Evolutionary conservation across 768 basidiomycete genomes (phyloP).

Genomic region (Pisolithus tinctorius): DNA sequence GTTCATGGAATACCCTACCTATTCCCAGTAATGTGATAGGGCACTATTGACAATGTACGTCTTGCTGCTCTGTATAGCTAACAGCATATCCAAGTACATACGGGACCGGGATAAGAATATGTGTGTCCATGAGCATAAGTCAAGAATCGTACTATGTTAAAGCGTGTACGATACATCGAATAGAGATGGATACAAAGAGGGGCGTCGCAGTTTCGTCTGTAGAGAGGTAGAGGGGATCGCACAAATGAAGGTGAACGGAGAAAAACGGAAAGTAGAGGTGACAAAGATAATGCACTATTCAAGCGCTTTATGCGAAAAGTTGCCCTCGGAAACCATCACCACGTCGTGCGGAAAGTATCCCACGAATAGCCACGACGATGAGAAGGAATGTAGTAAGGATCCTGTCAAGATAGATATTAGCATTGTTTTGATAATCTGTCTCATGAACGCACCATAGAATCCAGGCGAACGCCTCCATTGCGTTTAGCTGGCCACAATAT

Average conservation of each 20-base stretch:
- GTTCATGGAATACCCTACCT: too few species aligned
- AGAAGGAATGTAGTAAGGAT: slow-evolving; percentile 57
- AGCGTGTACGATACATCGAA: background rate
- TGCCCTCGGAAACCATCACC: slow-evolving; percentile 64
- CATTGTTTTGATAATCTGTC: background rate
- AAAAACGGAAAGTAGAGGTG: slow-evolving; percentile 1
- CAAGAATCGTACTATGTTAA: background rate
- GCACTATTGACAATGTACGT: too few species aligned
- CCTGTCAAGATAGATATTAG: slow-evolving; percentile 31
- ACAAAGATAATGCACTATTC: background rate
- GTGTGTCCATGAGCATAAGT: background rate
- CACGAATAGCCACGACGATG: slow-evolving; percentile 53
- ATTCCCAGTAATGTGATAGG: too few species aligned
- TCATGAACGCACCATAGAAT: slow-evolving; percentile 45
- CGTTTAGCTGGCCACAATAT: slow-evolving; percentile 75
- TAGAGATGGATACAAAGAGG: slow-evolving; percentile 1
- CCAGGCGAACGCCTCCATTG: slow-evolving; percentile 72
- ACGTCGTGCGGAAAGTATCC: slow-evolving; percentile 48
- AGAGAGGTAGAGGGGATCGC: background rate
- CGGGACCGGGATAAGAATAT: background rate
- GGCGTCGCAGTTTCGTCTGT: slow-evolving; percentile 12
- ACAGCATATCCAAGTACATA: background rate
- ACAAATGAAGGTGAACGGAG: slow-evolving; percentile 3
- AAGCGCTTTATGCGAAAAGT: slow-evolving; percentile 32
- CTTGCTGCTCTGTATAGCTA: background rate